These are phyloP conservation scores for Raphanus sativus DNA, from an alignment of 345 rosid species.

Conservation along the genomic window DNA sequence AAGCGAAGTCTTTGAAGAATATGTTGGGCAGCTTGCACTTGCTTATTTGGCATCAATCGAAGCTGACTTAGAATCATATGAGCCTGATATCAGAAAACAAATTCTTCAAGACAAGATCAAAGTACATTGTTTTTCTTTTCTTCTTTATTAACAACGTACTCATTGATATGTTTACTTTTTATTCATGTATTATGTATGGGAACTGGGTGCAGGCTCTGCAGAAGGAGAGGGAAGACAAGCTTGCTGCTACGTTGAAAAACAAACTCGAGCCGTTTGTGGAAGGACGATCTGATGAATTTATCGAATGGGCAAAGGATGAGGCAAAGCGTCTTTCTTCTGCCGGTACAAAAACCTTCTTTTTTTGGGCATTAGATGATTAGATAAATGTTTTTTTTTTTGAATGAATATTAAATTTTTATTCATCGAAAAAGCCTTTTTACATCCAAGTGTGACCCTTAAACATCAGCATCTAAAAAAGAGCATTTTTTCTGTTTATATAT, in stretches of 20 bases:
- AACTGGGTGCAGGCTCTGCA: conserved; percentile 54
- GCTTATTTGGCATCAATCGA: conserved; percentile 58
- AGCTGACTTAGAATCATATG: conserved; percentile 52
- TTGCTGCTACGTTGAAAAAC: conserved; percentile 56
- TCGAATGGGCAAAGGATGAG: conserved; percentile 72
- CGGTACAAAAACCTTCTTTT: conserved; percentile 38
- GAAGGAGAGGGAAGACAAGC: conserved; percentile 76
- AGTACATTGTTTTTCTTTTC: conserved; percentile 38
- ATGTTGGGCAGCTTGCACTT: conserved; percentile 83
- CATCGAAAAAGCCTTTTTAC: too few species aligned
- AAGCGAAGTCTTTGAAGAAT: conserved; percentile 88
- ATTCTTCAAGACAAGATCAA: conserved; percentile 69
- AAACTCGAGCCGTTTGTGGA: conserved; percentile 71
- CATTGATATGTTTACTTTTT: background rate
- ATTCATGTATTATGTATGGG: background rate
- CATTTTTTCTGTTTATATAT: too few species aligned
- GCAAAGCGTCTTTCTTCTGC: conserved; percentile 63
- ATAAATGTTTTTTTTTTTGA: too few species aligned
- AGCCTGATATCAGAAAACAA: conserved; percentile 48
- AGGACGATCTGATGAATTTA: conserved; percentile 62
- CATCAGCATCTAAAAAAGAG: too few species aligned
- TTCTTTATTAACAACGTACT: conserved; percentile 34
- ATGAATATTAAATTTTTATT: too few species aligned
- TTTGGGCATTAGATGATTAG: background rate
- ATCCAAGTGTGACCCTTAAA: too few species aligned